Evolutionary conservation across 805 yeast species (phyloP), one percentile per base, ranked within the genome.

Genomic region (Candida qinlingensis): DNA sequence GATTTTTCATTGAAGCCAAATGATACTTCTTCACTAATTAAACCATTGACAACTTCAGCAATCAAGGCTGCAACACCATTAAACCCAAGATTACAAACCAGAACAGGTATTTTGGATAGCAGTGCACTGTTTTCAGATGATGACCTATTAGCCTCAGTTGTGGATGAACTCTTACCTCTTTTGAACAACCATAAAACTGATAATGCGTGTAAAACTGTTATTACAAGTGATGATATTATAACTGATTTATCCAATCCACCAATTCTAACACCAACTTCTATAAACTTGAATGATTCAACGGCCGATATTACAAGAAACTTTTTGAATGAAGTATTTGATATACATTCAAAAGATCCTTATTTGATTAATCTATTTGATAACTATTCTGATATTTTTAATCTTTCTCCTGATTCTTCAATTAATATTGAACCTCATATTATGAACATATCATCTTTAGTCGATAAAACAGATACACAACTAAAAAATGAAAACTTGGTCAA

Each of bases 91-190:
- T 35, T 35, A 27, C n/a, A 30, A 5, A 34, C 38, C 31, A 13
- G 33, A 11, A 26, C 38, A 7, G 10, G 34, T 6, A n/a, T n/a
- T n/a, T n/a, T n/a, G n/a, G n/a, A n/a, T n/a, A n/a, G n/a, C n/a
- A n/a, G n/a, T n/a, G n/a, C n/a, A n/a, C n/a, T n/a, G n/a, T 44
- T 44, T 13, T 39, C 43, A 9, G 43, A 44, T 9, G 47, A 44
- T 34, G 47, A 44, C 26, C 35, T 39, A n/a, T 19, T 39, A 12
- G 46, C 42, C n/a, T 44, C 47, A n/a, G 34, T 34, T 10, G 41
- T 43, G 27, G 45, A 43, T 10, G 42, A 38, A 11, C 41, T 44
- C 6, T 19, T 31, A 4, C 42, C 42, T 30, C 12, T 38, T 7
- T n/a, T 43, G 6, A 43, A 43, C 11, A 13, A 11, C 9, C n/a